Percentiles rank a stretch among this genome's conserved stretches.
These are phyloP conservation scores for Fusarium tanahbumbuense DNA, from an alignment of 2,329 filamentous ascomycete genomes.

Conservation along the genomic window DNA sequence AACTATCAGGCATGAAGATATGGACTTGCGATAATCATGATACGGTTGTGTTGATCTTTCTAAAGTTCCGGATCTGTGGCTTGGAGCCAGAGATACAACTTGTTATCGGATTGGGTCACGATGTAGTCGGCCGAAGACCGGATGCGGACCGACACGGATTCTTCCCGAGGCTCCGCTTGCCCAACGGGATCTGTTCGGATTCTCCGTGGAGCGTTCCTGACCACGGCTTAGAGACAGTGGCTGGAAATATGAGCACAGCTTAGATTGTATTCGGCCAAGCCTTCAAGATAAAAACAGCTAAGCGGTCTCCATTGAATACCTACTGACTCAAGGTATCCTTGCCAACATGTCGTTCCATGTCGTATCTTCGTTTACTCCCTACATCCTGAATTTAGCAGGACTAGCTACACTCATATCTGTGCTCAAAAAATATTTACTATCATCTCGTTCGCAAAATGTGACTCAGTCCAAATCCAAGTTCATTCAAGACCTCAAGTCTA, in stretches of 20 bases:
- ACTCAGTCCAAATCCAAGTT: background rate
- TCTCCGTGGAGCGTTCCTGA: background rate
- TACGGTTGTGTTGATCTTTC: background rate
- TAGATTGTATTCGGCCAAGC: background rate
- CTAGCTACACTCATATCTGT: slow-evolving; percentile 42
- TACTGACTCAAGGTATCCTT: background rate
- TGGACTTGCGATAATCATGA: background rate
- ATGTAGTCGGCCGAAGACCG: background rate
- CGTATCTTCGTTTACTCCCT: background rate
- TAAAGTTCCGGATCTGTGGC: background rate
- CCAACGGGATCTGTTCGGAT: background rate
- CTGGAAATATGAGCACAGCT: background rate
- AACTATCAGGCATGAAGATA: no score
- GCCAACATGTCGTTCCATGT: background rate
- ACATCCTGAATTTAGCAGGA: slow-evolving; percentile 19
- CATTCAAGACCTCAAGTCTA: background rate
- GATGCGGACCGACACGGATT: background rate
- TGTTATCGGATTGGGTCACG: background rate
- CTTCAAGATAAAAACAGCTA: background rate
- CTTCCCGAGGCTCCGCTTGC: background rate
- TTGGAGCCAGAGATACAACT: background rate
- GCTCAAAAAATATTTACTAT: slow-evolving; percentile 44
- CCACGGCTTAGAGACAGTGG: background rate
- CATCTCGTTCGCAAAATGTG: slow-evolving; percentile 8
- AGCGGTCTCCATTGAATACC: background rate